Evolutionary conservation across 148 eudicot genomes (phyloP).

Genomic region (Diospyros lotus): DNA sequence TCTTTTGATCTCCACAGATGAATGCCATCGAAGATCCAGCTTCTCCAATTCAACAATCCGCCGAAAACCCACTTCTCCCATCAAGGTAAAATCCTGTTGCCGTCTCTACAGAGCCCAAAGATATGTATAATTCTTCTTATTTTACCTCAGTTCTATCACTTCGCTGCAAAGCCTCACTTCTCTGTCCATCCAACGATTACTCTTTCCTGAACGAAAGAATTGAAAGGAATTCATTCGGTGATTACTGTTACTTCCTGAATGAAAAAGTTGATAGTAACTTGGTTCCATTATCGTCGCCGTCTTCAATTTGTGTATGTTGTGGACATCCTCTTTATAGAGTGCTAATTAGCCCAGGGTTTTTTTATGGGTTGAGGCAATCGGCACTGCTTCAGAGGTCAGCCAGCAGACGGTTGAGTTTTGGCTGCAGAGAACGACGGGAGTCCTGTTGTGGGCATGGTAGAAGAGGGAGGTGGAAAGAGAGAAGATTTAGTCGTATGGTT

Average conservation of each 20-base stretch:
- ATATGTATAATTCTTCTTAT: slow-evolving; percentile 42
- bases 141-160: slow-evolving; percentile 32
- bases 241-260: slow-evolving; percentile 21
- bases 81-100: slow-evolving; percentile 26
- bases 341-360: slow-evolving; percentile 43
- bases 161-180: slow-evolving; percentile 28
- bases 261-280: slow-evolving; percentile 24
- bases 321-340: slow-evolving; percentile 21
- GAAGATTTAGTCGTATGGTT: slow-evolving; percentile 28
- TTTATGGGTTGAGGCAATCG: slow-evolving; percentile 70
- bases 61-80: slow-evolving; percentile 16
- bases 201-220: slow-evolving; percentile 26
- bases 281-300: slow-evolving; percentile 18
- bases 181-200: slow-evolving; percentile 32
- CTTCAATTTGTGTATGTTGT: slow-evolving; percentile 34
- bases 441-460: slow-evolving; percentile 28
- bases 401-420: slow-evolving; percentile 42
- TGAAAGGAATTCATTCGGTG: slow-evolving; percentile 26
- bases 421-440: slow-evolving; percentile 32
- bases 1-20: background rate
- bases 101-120: slow-evolving; percentile 3
- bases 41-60: background rate
- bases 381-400: slow-evolving; percentile 60
- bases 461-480: slow-evolving; percentile 27
- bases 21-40: background rate